Base-by-base conservation (phyloP, 306 rosid genomes). In the Aeschynomene evenia region DNA sequence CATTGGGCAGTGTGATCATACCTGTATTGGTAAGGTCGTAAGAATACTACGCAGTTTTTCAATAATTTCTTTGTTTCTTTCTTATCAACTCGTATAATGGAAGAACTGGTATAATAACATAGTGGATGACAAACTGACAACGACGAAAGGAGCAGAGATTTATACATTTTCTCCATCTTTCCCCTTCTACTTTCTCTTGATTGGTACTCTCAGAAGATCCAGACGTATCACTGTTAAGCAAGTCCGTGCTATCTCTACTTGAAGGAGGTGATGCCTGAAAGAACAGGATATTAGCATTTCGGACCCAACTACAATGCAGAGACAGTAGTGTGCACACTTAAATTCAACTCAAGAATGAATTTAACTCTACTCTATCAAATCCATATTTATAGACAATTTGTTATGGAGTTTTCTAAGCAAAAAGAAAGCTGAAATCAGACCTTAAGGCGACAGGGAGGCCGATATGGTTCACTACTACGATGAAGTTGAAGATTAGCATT, bases 391-490 rank as follows among this genome's bases (percentile, higher is more conserved):
- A 36, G 74, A 50, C 22, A 7, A 36, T 34, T 15, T 21, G 21
- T 13, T 19, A 4, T 20, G 21, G 50, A 31, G 19, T 60, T 50
- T 43, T 23, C 57, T 22, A 23, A 5, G 51, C 19, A 45, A 7
- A 5, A 45, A 5, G 19, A 45, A 62, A 63, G 23, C 36, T 37
- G 13, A 70, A 53, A 63, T 37, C 68, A 49, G 31, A 84, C 88
- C 87, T 72, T 75, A 79, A 53, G 21, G 61, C 37, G 74, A 56
- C 45, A 73, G 2, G 83, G 89, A 72, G 92, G 92, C 36, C 64
- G 40, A 76, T 82, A 87, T 14, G 92, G 89, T 28, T 72, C 73
- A 50, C 36, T 42, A 79, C 81, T 75, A 67, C 28, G 82, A 22
- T 77, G 92, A 56, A 87, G 78, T 18, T 51, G 46, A 16, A 8